Base-by-base conservation (phyloP, 306 rosid species). In the Senna tora region DNA sequence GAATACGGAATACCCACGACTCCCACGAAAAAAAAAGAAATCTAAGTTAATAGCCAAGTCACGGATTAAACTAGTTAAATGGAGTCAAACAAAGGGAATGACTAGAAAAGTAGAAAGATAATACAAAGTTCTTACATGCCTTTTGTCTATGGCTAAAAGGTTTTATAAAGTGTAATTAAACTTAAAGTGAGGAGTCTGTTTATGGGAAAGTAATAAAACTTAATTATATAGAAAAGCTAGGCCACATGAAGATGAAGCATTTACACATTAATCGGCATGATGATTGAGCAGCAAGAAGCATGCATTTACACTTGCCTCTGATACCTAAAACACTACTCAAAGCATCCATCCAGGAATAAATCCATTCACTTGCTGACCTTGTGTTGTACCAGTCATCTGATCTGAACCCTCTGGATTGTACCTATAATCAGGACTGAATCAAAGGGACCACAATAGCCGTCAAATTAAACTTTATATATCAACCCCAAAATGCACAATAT, bases 321-420 rank as follows among this genome's bases (percentile, higher is more conserved):
- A 16, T 7, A 39, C 1, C 2, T 41, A 41, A 10, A 41, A 10
- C 46, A 41, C 1, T 41, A 7, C 78, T 91, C 87, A 85, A 61
- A 92, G 94, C 96, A 89, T 89, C 97, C 97, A 92, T 45, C 94
- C 97, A 74, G 97, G 96, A 58, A 92, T 76, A 69, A 89, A 92
- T 6, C 92, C 89, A 80, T 61, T 87, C 73, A 82, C 94, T 86
- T 90, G 96, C 69, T 87, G 96, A 45, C 63, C 77, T 76, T 85
- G 87, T 64, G 69, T 78, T 74, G 96, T 81, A 42, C 83, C 83
- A 77, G 79, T 62, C 67, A 92, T 89, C 72, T 92, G 87, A 79
- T 87, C 94, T 42, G 94, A 74, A 10, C 74, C 88, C 33, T 75
- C 84, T 21, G 14, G 28, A 67, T 72, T 66, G 80, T 86, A 89